Conservation (phyloP, 2,329 filamentous ascomycete species). For the Hymenoscyphus scutula region DNA sequence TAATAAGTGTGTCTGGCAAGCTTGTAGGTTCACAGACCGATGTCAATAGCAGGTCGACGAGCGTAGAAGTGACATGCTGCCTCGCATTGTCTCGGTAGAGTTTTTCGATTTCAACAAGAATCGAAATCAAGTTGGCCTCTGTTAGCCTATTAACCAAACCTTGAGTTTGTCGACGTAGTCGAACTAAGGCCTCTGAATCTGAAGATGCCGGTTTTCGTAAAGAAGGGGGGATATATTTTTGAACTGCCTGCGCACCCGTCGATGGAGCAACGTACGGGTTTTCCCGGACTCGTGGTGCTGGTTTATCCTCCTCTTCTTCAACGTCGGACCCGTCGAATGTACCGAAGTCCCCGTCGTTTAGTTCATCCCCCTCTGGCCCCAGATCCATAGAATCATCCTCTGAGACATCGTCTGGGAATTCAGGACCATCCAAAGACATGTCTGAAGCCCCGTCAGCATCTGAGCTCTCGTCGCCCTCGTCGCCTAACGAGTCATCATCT, state of each 20-base stretch:
- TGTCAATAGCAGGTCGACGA: conserved; percentile 76
- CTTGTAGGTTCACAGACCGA: conserved; percentile 75
- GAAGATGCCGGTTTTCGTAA: conserved; percentile 62
- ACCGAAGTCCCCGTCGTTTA: conserved; percentile 38
- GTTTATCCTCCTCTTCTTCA: conserved; percentile 33
- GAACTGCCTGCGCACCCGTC: conserved; percentile 45
- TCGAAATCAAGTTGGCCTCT: conserved; percentile 83
- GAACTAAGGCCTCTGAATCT: conserved; percentile 64
- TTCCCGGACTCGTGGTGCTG: conserved; percentile 57
- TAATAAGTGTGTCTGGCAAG: conserved; percentile 84
- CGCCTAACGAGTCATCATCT: conserved; percentile 16
- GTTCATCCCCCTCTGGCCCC: conserved; percentile 30
- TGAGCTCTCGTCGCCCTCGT: conserved; percentile 31
- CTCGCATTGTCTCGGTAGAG: conserved; percentile 81
- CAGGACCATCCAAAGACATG: conserved; percentile 31
- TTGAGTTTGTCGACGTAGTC: conserved; percentile 77
- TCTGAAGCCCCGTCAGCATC: conserved; percentile 36
- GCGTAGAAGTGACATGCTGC: conserved; percentile 79
- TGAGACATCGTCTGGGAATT: conserved; percentile 33
- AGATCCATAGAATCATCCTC: conserved; percentile 24
- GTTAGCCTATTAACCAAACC: conserved; percentile 91
- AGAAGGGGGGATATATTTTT: conserved; percentile 89
- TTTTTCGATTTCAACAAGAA: conserved; percentile 76
- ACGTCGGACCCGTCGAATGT: conserved; percentile 39
- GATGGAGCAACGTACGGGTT: conserved; percentile 85